These are phyloP conservation scores for Paecilomyces sp. DNA, from an alignment of 2,329 filamentous ascomycete species.

Conservation along the genomic window DNA sequence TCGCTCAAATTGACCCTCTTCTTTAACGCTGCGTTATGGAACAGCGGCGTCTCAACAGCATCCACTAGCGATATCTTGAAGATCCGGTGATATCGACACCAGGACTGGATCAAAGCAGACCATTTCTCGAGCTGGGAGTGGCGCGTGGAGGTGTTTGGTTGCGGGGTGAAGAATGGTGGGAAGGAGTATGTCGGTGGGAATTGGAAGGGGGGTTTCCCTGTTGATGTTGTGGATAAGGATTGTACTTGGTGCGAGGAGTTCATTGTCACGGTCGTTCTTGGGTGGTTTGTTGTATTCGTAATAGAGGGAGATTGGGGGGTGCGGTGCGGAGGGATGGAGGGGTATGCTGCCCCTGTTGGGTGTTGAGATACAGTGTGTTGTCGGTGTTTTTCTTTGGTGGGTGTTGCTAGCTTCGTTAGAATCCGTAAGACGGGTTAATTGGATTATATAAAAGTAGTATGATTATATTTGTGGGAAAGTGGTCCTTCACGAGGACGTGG, in stretches of 20 bases:
- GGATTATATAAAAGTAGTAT: neutral
- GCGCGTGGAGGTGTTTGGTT: conserved; percentile 39
- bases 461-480: too few relatives aligned
- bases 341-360: neutral
- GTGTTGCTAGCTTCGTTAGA: neutral
- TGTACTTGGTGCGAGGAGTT: neutral
- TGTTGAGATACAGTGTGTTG: neutral
- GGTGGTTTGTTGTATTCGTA: neutral
- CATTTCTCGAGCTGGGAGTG: conserved; percentile 64
- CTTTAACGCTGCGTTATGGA: conserved; percentile 41
- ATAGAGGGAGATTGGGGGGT: neutral
- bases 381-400: neutral
- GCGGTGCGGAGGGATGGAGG: neutral
- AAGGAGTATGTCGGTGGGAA: conserved; percentile 39
- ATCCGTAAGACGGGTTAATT: neutral
- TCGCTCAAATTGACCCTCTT: conserved; percentile 46
- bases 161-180: conserved; percentile 48
- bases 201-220: conserved; percentile 20
- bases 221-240: conserved; percentile 6
- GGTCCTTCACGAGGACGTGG: neutral
- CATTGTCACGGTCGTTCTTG: neutral
- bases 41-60: conserved; percentile 52
- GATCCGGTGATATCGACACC: conserved; percentile 70
- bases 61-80: conserved; percentile 66
- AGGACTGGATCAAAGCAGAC: conserved; percentile 75